Evolutionary conservation across 2,329 filamentous ascomycete species (phyloP).

Genomic region (Neofusicoccum umdonicola): DNA sequence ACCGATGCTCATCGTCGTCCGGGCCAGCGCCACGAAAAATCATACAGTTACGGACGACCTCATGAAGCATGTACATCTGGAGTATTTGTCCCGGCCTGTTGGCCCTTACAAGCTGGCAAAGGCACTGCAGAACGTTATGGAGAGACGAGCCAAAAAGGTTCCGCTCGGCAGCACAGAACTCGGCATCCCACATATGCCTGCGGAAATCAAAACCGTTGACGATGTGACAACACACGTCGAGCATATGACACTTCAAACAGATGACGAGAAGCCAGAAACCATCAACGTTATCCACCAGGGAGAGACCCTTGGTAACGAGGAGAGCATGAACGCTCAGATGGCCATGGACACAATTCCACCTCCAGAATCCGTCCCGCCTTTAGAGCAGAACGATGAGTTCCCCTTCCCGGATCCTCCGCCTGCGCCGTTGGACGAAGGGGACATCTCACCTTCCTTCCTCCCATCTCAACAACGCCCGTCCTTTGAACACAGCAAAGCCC

Average conservation of each 20-base stretch:
- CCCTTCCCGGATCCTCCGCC: conserved; percentile 16
- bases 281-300: conserved; percentile 21
- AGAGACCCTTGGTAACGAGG: conserved; percentile 21
- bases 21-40: neutral
- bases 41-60: conserved; percentile 15
- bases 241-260: conserved; percentile 18
- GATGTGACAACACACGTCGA: conserved; percentile 15
- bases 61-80: conserved; percentile 25
- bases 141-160: conserved; percentile 11
- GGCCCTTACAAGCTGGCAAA: conserved; percentile 42
- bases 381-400: conserved; percentile 17
- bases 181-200: neutral
- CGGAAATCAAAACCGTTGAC: neutral
- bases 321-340: conserved; percentile 24
- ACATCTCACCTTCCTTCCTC: neutral
- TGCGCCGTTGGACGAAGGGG: neutral
- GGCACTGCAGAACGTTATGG: conserved; percentile 32
- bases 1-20: neutral
- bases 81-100: conserved; percentile 38
- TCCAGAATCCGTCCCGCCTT: neutral
- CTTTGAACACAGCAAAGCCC: conserved; percentile 9
- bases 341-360: conserved; percentile 18
- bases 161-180: neutral
- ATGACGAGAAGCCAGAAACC: neutral
- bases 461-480: neutral